Percentiles rank a stretch among this genome's conserved stretches.
Conservation (phyloP, 2,329 filamentous ascomycete genomes). For the Trichoderma cornu-damae region DNA sequence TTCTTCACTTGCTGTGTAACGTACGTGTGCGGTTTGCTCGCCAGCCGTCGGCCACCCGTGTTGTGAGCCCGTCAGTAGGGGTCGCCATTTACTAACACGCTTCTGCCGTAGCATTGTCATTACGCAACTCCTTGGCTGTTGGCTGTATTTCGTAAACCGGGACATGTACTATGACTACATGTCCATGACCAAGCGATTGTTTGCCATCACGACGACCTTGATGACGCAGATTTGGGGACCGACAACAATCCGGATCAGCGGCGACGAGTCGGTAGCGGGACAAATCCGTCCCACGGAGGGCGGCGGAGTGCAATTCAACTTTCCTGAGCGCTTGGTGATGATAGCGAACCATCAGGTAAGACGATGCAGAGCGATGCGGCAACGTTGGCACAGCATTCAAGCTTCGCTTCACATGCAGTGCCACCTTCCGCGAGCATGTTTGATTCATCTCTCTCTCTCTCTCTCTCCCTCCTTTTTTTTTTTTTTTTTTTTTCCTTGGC, state of each 20-base stretch:
- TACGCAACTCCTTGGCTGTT: slow-evolving; percentile 71
- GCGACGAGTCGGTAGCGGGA: slow-evolving; percentile 71
- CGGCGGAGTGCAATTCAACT: slow-evolving; percentile 70
- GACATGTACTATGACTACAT: slow-evolving; percentile 83
- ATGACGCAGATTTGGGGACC: slow-evolving; percentile 87
- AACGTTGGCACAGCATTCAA: neutral
- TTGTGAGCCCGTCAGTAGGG: neutral
- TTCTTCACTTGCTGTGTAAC: slow-evolving; percentile 45
- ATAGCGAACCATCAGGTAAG: slow-evolving; percentile 79
- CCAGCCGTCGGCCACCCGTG: neutral
- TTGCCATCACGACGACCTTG: slow-evolving; percentile 70
- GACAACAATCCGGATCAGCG: slow-evolving; percentile 75
- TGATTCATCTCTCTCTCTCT: too few species aligned
- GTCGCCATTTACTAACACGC: slow-evolving; percentile 16
- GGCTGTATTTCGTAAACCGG: slow-evolving; percentile 69
- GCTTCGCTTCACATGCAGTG: too few species aligned
- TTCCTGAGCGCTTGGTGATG: slow-evolving; percentile 74
- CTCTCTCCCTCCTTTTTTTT: too few species aligned
- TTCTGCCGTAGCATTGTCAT: slow-evolving; percentile 49
- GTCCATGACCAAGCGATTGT: slow-evolving; percentile 78
- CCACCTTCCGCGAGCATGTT: too few species aligned
- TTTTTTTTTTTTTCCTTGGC: neutral
- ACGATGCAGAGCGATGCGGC: neutral
- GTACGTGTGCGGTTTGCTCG: slow-evolving; percentile 36
- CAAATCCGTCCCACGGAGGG: slow-evolving; percentile 66